A percentile compares a stretch with the other conserved stretches of the same genome.
Conservation (phyloP, 495 filamentous ascomycete genomes). For the Achaetomiella virescens region DNA sequence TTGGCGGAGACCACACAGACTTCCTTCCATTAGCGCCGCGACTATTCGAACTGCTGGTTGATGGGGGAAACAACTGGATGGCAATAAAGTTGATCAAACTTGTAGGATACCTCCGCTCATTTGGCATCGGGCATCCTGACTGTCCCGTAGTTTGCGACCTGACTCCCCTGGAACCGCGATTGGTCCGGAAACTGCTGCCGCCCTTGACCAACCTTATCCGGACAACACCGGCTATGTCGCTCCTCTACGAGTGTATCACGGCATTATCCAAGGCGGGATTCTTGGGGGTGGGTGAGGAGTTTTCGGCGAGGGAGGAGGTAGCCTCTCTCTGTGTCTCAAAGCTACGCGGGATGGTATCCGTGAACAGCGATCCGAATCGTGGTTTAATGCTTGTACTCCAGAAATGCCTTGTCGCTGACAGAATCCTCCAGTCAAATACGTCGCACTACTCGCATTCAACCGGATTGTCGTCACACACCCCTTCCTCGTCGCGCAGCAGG, state of each 20-base stretch:
- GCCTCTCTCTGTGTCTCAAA: constrained; percentile 90
- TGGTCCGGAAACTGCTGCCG: constrained; percentile 90
- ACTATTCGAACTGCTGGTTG: constrained; percentile 87
- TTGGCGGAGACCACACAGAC: constrained; percentile 85
- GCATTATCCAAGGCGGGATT: constrained; percentile 94
- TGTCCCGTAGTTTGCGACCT: constrained; percentile 78
- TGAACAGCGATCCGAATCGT: constrained; percentile 90
- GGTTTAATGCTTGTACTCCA: constrained; percentile 28
- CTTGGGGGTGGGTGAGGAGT: constrained; percentile 69
- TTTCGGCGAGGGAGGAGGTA: constrained; percentile 80
- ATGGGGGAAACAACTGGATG: constrained; percentile 98
- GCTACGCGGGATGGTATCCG: constrained; percentile 84
- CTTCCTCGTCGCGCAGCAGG: constrained; percentile 78
- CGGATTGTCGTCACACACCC: constrained; percentile 87
- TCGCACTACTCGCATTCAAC: constrained; percentile 89
- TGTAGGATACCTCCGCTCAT: constrained; percentile 42
- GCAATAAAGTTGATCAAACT: constrained; percentile 98
- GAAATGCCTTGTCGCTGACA: background rate
- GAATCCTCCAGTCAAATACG: constrained; percentile 76
- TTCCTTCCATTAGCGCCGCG: constrained; percentile 88
- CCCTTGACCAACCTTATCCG: constrained; percentile 88
- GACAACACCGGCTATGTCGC: constrained; percentile 91
- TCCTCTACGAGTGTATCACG: constrained; percentile 96
- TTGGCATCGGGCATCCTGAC: constrained; percentile 18
- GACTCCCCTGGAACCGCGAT: constrained; percentile 83